A percentile compares a stretch with the other conserved stretches of the same genome.
Evolutionary conservation across 116 monocot species (phyloP).

Genomic region (Cymodocea nodosa): DNA sequence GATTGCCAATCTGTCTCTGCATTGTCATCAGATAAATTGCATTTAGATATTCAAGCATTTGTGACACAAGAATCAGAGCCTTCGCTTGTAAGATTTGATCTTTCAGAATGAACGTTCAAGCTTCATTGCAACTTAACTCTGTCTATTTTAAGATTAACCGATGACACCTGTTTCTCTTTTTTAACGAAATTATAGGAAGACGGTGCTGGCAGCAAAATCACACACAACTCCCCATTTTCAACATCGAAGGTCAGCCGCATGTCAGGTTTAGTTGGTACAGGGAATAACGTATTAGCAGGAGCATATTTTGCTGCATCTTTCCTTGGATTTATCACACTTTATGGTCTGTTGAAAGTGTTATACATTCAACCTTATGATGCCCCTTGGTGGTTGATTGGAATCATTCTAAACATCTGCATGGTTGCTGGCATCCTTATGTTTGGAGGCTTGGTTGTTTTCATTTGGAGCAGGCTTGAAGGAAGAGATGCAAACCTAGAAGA

Average conservation of each 20-base stretch:
- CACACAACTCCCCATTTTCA: neutral
- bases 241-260: slow-evolving; percentile 15
- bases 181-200: slow-evolving; percentile 51
- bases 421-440: slow-evolving; percentile 38
- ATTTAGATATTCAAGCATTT: slow-evolving; percentile 63
- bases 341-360: slow-evolving; percentile 31
- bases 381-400: slow-evolving; percentile 66
- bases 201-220: slow-evolving; percentile 18
- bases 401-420: slow-evolving; percentile 56
- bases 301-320: slow-evolving; percentile 44
- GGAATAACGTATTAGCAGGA: slow-evolving; percentile 53
- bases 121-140: neutral
- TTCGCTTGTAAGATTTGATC: slow-evolving; percentile 35
- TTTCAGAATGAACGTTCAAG: neutral
- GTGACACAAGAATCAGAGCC: slow-evolving; percentile 77
- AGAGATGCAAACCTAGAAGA: slow-evolving; percentile 14
- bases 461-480: slow-evolving; percentile 54
- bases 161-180: neutral
- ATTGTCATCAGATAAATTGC: slow-evolving; percentile 36
- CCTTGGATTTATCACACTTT: slow-evolving; percentile 46
- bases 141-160: neutral
- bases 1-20: slow-evolving; percentile 30
- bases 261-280: slow-evolving; percentile 81
- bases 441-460: slow-evolving; percentile 47
- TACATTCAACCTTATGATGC: slow-evolving; percentile 33